phyloP scores from a whole-genome alignment of 2,329 filamentous ascomycete genomes.

The Aspergillus eucalypticola region DNA sequence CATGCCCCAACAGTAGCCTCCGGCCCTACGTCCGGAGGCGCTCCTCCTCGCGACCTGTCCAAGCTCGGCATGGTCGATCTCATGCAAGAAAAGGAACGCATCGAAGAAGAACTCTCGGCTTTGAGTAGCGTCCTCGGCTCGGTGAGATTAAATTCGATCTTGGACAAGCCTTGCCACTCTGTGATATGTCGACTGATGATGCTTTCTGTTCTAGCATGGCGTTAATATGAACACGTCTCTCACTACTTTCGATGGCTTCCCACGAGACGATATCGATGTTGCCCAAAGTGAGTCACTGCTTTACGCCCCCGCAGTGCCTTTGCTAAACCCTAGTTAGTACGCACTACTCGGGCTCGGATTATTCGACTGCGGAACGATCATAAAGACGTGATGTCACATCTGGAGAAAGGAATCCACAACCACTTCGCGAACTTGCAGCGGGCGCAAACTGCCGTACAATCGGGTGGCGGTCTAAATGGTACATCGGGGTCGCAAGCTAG shows the following conservation, averaged over 20 bases:
- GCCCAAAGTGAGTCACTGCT: slow-evolving; percentile 70
- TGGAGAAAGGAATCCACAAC: slow-evolving; percentile 85
- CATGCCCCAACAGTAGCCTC: slow-evolving; percentile 73
- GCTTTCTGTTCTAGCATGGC: slow-evolving; percentile 66
- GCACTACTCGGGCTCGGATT: slow-evolving; percentile 88
- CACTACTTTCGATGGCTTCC: slow-evolving; percentile 86
- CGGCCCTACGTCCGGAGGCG: slow-evolving; percentile 66
- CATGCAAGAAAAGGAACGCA: slow-evolving; percentile 76
- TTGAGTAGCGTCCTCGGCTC: slow-evolving; percentile 85
- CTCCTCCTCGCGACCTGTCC: slow-evolving; percentile 60
- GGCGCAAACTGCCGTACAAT: slow-evolving; percentile 44
- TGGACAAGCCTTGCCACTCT: slow-evolving; percentile 4
- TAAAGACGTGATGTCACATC: slow-evolving; percentile 78
- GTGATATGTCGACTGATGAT: slow-evolving; percentile 16
- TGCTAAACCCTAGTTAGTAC: slow-evolving; percentile 58
- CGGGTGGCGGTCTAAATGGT: slow-evolving; percentile 26
- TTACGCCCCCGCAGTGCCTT: neutral
- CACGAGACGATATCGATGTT: slow-evolving; percentile 89
- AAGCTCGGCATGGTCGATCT: slow-evolving; percentile 75
- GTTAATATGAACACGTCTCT: slow-evolving; percentile 90
- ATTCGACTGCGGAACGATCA: slow-evolving; percentile 91
- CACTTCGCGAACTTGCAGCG: slow-evolving; percentile 76
- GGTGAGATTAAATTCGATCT: slow-evolving; percentile 54
- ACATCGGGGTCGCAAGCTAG: slow-evolving; percentile 25
- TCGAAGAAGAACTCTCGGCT: slow-evolving; percentile 84